phyloP scores from a whole-genome alignment of 163 green algal genomes.

The Scenedesmus sp. region DNA sequence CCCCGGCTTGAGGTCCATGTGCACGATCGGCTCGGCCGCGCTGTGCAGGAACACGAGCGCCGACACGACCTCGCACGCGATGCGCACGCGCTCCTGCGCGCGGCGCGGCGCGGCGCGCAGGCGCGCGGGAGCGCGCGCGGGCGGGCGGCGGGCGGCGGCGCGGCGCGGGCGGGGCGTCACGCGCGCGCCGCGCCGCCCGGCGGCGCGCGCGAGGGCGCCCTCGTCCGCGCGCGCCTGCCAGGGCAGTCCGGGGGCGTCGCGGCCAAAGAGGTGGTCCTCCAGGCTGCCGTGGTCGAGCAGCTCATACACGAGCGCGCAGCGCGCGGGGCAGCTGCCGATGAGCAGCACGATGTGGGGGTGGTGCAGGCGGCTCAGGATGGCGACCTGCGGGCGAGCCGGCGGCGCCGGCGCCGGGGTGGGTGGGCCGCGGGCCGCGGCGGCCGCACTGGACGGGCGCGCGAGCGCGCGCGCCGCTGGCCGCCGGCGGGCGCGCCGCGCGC shows the following conservation, averaged over 20 bases:
- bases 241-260: neutral
- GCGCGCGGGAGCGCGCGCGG: too few relatives aligned
- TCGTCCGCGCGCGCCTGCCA: slow-evolving; percentile 29
- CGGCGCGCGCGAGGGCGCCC: too few relatives aligned
- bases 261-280: slow-evolving; percentile 50
- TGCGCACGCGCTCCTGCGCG: slow-evolving; percentile 54
- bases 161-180: too few relatives aligned
- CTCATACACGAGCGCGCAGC: slow-evolving; percentile 64
- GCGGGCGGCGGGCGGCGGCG: too few relatives aligned
- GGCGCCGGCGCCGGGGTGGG: too few relatives aligned
- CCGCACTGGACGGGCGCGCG: neutral
- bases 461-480: too few relatives aligned
- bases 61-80: slow-evolving; percentile 55
- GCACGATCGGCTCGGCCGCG: slow-evolving; percentile 54
- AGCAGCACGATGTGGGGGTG: slow-evolving; percentile 69
- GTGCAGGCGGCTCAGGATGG: slow-evolving; percentile 58
- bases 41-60: slow-evolving; percentile 67
- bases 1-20: slow-evolving; percentile 58
- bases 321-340: slow-evolving; percentile 56
- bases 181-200: too few relatives aligned
- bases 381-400: too few relatives aligned
- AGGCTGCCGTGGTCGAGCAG: slow-evolving; percentile 51
- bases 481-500: too few relatives aligned
- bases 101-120: neutral
- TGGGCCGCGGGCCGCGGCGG: too few relatives aligned